Percentiles rank a stretch among this genome's conserved stretches.
Evolutionary conservation across 169 alveolate species (phyloP).

Genomic region (Cryptosporidium viatorum): DNA sequence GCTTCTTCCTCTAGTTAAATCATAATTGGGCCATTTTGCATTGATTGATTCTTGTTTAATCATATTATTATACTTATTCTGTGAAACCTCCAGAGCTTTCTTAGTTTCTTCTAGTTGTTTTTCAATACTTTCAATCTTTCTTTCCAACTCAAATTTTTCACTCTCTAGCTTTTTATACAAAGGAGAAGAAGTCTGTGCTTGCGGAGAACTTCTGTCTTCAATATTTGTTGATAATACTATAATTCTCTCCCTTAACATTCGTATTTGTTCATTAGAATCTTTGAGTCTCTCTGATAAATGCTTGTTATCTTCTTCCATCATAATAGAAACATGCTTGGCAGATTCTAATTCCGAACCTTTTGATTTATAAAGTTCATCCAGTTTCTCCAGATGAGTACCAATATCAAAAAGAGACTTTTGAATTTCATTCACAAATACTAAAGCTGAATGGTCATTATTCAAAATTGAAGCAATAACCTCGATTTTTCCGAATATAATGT

Average conservation of each 20-base stretch:
- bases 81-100: constrained; percentile 26
- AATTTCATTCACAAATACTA: constrained; percentile 48
- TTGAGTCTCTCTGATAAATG: constrained; percentile 54
- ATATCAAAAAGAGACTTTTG: constrained; percentile 45
- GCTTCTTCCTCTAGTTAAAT: constrained; percentile 38
- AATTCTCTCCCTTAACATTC: constrained; percentile 66
- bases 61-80: constrained; percentile 9
- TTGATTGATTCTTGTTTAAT: constrained; percentile 27
- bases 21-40: constrained; percentile 46
- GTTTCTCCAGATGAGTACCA: constrained; percentile 38
- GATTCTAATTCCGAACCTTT: constrained; percentile 60
- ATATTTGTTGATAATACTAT: constrained; percentile 42
- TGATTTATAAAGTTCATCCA: constrained; percentile 16
- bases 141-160: constrained; percentile 51
- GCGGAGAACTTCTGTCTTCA: constrained; percentile 46
- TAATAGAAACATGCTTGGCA: constrained; percentile 8
- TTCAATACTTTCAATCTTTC: constrained; percentile 18
- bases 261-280: constrained; percentile 67
- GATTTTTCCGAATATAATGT: constrained; percentile 23
- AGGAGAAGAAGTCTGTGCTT: constrained; percentile 58
- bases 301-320: constrained; percentile 61
- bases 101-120: constrained; percentile 16
- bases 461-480: constrained; percentile 35
- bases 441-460: constrained; percentile 25
- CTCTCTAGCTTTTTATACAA: constrained; percentile 47